Evolutionary conservation across 495 filamentous ascomycete species (phyloP).

Genomic region (Penicillium cosmopolitanum): DNA sequence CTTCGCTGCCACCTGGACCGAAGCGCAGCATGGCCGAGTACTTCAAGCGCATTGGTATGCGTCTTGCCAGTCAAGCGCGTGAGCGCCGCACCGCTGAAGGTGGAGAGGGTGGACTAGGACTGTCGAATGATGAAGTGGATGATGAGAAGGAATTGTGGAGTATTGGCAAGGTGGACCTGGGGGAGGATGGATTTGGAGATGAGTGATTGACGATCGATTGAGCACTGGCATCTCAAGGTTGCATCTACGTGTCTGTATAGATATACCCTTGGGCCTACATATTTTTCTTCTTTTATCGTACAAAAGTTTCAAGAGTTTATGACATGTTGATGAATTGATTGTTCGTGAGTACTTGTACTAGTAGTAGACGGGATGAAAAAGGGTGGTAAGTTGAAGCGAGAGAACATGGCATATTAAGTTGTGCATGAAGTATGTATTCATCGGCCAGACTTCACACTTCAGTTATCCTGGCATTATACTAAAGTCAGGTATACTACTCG

Average conservation of each 20-base stretch:
- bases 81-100: conserved; percentile 90
- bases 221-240: conserved; percentile 26
- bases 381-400: no score
- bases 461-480: no score
- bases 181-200: conserved; percentile 63
- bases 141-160: conserved; percentile 96
- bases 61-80: conserved; percentile 79
- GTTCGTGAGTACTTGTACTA: background rate
- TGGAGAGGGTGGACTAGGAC: conserved; percentile 79
- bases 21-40: conserved; percentile 96
- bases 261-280: conserved; percentile 29
- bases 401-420: no score
- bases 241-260: conserved; percentile 30
- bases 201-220: conserved; percentile 29
- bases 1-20: conserved; percentile 63
- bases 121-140: conserved; percentile 86
- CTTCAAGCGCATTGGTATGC: conserved; percentile 88
- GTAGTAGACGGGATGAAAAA: no score
- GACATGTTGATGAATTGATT: conserved; percentile 18
- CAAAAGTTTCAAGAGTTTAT: conserved; percentile 24
- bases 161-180: conserved; percentile 88
- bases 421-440: no score
- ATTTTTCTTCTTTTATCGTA: conserved; percentile 22
- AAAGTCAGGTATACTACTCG: no score
- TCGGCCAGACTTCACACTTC: no score